Conservation (phyloP, 176 grass and related monocot genomes). For the Oryza punctata region DNA sequence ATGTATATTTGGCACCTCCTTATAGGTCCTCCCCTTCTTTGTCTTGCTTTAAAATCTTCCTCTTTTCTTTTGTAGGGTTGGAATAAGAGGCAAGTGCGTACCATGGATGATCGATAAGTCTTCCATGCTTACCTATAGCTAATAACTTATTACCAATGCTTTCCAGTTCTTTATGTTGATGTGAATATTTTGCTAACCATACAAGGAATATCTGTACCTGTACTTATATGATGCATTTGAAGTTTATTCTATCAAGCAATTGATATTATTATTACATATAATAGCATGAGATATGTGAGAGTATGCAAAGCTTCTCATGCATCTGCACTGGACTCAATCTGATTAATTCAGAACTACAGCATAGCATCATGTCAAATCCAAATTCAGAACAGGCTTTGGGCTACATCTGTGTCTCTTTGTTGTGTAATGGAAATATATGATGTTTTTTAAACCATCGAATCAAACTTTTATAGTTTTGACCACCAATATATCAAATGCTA, state of each 20-base stretch:
- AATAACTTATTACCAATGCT: not conserved
- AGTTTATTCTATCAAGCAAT: not conserved
- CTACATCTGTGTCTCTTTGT: conserved; percentile 4
- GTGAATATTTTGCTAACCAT: not conserved
- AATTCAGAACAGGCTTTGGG: not conserved
- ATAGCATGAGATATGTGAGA: not conserved
- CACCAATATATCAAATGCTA: not conserved
- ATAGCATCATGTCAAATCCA: not conserved
- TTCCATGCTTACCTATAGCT: not conserved
- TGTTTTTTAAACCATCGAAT: not conserved
- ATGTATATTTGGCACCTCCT: not conserved
- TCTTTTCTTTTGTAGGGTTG: conserved; percentile 78
- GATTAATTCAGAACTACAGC: not conserved
- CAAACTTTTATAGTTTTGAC: not conserved
- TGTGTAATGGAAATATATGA: not conserved
- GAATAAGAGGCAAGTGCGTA: conserved; percentile 92
- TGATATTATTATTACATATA: conserved; percentile 6
- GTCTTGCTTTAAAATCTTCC: conserved; percentile 13
- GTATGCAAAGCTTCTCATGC: not conserved
- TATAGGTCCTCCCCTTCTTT: not conserved
- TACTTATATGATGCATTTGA: not conserved
- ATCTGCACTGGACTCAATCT: not conserved
- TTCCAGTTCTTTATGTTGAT: conserved; percentile 11
- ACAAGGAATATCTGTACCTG: not conserved
- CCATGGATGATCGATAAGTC: conserved; percentile 41